Evolutionary conservation across 2,329 filamentous ascomycete species (phyloP).

Genomic region (Parastagonospora avenae): DNA sequence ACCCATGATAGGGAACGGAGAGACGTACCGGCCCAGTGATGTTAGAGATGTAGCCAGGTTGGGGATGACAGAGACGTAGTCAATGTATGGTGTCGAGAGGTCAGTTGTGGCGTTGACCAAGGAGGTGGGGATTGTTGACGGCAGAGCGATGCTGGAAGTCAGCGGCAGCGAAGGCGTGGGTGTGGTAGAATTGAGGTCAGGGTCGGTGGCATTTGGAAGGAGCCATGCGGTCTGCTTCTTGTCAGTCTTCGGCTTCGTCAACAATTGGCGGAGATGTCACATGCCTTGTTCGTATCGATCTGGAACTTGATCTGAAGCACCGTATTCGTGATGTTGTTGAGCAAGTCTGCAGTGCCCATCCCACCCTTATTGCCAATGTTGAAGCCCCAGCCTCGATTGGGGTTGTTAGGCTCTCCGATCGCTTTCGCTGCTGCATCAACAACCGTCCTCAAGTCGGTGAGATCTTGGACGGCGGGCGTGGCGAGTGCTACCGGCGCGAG

Average conservation of each 20-base stretch:
- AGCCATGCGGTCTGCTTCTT: slow-evolving; percentile 23
- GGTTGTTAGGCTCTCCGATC: slow-evolving; percentile 34
- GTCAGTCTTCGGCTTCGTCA: slow-evolving; percentile 1
- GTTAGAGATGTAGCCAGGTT: slow-evolving; percentile 35
- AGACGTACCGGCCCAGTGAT: slow-evolving; percentile 31
- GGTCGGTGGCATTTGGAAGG: slow-evolving; percentile 4
- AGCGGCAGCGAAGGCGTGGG: slow-evolving; percentile 18
- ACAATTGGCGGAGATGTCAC: neutral
- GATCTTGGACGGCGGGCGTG: slow-evolving; percentile 35
- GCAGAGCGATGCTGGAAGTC: slow-evolving; percentile 17
- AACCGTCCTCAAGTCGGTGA: slow-evolving; percentile 31
- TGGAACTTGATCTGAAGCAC: slow-evolving; percentile 38
- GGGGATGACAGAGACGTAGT: slow-evolving; percentile 37
- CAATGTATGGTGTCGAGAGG: slow-evolving; percentile 30
- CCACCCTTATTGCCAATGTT: slow-evolving; percentile 14
- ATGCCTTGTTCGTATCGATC: slow-evolving; percentile 38
- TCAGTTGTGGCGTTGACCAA: slow-evolving; percentile 20
- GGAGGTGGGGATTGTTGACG: slow-evolving; percentile 14
- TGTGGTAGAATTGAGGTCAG: slow-evolving; percentile 10
- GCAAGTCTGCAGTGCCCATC: slow-evolving; percentile 38
- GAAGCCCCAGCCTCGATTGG: slow-evolving; percentile 35
- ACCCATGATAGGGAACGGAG: slow-evolving; percentile 22
- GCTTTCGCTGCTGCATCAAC: slow-evolving; percentile 35
- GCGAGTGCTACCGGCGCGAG: slow-evolving; percentile 28
- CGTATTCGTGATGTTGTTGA: slow-evolving; percentile 40